phyloP scores from a whole-genome alignment of 805 yeast genomes.

The Candida golubevii region DNA sequence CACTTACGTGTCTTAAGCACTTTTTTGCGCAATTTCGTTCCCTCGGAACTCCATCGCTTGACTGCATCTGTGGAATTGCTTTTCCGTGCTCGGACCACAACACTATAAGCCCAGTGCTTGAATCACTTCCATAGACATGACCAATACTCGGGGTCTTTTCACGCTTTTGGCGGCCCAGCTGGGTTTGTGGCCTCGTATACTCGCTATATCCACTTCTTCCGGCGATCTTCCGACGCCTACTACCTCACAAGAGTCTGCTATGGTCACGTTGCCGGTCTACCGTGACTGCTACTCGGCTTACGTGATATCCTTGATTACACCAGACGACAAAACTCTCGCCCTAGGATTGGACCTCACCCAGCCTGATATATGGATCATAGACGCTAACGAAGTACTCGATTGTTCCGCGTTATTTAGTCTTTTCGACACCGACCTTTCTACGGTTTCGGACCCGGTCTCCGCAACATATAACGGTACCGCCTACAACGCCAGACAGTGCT shows the following conservation, averaged over 20 bases:
- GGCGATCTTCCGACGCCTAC: neutral
- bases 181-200: neutral
- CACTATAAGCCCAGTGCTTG: no score
- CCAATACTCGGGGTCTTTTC: no score
- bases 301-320: constrained; percentile 13
- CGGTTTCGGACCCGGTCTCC: constrained; percentile 7
- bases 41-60: no score
- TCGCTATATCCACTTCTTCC: neutral
- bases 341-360: constrained; percentile 32
- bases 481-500: constrained; percentile 26
- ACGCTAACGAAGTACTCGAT: constrained; percentile 21
- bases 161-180: no score
- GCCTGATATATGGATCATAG: constrained; percentile 37
- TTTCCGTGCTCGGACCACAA: no score
- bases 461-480: constrained; percentile 19
- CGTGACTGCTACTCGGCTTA: constrained; percentile 18
- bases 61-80: no score
- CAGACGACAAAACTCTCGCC: constrained; percentile 13
- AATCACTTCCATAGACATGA: no score
- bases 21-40: no score
- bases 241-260: neutral
- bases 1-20: no score
- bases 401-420: constrained; percentile 20
- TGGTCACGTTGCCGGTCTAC: constrained; percentile 11
- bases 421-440: neutral